Base-by-base conservation (phyloP, 2,329 filamentous ascomycete genomes). In the Rosellinia necatrix region DNA sequence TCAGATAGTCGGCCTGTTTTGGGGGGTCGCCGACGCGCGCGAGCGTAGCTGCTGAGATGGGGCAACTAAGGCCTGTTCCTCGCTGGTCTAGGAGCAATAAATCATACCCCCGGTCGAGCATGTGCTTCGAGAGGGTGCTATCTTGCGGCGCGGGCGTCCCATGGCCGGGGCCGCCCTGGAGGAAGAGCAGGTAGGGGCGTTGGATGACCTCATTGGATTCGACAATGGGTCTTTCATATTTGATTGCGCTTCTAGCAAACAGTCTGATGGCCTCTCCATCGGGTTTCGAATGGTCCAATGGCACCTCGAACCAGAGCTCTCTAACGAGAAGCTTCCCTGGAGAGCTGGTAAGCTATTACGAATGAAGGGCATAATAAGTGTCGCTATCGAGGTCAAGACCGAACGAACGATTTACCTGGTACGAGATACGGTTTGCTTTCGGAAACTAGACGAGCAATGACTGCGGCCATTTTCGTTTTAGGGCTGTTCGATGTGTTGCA, bases 21-120 rank as follows among this genome's bases (percentile, higher is more conserved):
- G 81, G 73, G 1, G 83, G 76, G 56, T 83, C 81, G 4, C 88
- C 89, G 34, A 86, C 81, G 10, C 82, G 75, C 29, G 82, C 81
- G 4, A 97, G 79, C 6, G 88, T 91, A 7, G 82, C 83, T 7
- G 89, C 85, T 1, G 89, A 89, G 37, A 97, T 83, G 1, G 92
- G 89, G 2, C 86, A 89, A 69, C 90, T 96, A 47, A 96, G 76
- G 1, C 93, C 93, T 3, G 91, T 96, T 10, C 93, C 93, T 47
- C 93, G 85, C 71, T 96, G 92, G 71, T 97, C 93, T n/a, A 97
- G 81, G 61, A 89, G 87, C 2, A 97, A 81, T 41, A 91, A 78
- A 71, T 96, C 90, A 68, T 96, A 97, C 13, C 92, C 92, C 60
- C 87, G 87, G 57, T 87, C 85, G 5, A 97, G 80, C 53, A 91